These are phyloP conservation scores for Populus tomentosa DNA, from an alignment of 441 rosid genomes.

Conservation along the genomic window DNA sequence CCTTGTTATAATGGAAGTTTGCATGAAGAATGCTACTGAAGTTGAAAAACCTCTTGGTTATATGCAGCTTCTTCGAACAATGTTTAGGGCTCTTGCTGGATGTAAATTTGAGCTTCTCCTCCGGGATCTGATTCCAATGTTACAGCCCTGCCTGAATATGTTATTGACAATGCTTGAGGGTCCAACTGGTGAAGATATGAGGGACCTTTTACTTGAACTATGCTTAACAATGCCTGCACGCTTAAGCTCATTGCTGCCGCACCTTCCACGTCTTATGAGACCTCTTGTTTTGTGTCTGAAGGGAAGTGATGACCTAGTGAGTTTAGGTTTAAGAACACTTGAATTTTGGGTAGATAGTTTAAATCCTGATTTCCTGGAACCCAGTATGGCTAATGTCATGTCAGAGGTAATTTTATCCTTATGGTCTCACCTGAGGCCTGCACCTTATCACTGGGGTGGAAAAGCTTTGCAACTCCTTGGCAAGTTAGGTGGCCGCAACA, in stretches of 20 bases:
- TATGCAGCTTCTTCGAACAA: constrained; percentile 88
- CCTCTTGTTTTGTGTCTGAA: constrained; percentile 92
- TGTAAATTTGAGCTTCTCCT: constrained; percentile 91
- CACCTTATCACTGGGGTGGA: constrained; percentile 93
- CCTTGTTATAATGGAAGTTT: constrained; percentile 88
- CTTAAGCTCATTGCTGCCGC: constrained; percentile 89
- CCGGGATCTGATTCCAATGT: constrained; percentile 78
- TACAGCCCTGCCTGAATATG: constrained; percentile 93
- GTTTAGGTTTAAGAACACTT: constrained; percentile 87
- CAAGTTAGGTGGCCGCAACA: constrained; percentile 96
- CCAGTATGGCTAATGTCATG: constrained; percentile 97
- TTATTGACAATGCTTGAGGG: constrained; percentile 95
- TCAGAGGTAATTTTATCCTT: constrained; percentile 95
- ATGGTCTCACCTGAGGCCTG: constrained; percentile 96
- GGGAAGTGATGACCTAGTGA: constrained; percentile 89
- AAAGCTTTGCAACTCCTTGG: constrained; percentile 94
- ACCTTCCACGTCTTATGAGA: constrained; percentile 91
- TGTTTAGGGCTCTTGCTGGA: constrained; percentile 89
- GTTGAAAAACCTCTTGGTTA: constrained; percentile 27
- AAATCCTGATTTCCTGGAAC: constrained; percentile 98
- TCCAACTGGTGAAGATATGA: constrained; percentile 92
- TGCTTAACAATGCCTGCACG: constrained; percentile 97
- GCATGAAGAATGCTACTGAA: constrained; percentile 93
- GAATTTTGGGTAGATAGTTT: constrained; percentile 99
- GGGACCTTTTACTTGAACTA: constrained; percentile 86